phyloP scores from a whole-genome alignment of 2,329 filamentous ascomycete genomes.

The Microcyclospora tardicrescens region DNA sequence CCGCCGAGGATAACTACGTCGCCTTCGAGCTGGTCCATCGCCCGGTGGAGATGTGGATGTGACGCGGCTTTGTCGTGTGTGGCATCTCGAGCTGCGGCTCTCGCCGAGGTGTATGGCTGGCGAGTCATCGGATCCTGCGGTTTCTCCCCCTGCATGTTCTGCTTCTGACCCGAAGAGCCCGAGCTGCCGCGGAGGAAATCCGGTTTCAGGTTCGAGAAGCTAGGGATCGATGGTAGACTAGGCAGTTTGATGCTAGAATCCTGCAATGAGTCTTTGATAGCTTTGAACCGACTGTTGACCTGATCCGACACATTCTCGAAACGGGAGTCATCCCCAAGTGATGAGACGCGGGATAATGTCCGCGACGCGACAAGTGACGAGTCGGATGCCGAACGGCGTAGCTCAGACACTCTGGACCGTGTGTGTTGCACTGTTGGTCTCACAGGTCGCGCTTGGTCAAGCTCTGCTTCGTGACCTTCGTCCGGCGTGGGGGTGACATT shows the following conservation, averaged over 20 bases:
- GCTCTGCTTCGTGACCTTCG: not conserved
- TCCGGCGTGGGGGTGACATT: not conserved
- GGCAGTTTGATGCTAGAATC: conserved; percentile 63
- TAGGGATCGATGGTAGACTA: conserved; percentile 39
- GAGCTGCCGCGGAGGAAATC: conserved; percentile 20
- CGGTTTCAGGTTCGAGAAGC: conserved; percentile 14
- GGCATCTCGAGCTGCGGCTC: conserved; percentile 10
- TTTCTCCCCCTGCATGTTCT: not conserved
- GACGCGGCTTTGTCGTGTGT: conserved; percentile 17
- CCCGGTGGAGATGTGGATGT: conserved; percentile 40
- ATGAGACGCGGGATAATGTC: conserved; percentile 64
- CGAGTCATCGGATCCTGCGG: conserved; percentile 16
- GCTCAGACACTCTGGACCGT: conserved; percentile 11
- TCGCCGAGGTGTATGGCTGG: conserved; percentile 13
- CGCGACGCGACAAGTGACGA: conserved; percentile 63
- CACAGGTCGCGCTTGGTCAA: not conserved
- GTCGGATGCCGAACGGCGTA: conserved; percentile 58
- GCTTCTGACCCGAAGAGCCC: conserved; percentile 4
- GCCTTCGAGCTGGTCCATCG: conserved; percentile 58
- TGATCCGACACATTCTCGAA: conserved; percentile 73
- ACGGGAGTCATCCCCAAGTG: conserved; percentile 67
- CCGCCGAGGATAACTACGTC: conserved; percentile 83
- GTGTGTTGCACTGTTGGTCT: conserved; percentile 6
- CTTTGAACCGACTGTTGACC: conserved; percentile 80
- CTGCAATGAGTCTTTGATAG: conserved; percentile 75